Evolutionary conservation across 176 grass and related monocot species (phyloP), one percentile per base, ranked within the genome.

Genomic region (Thinopyrum elongatum): DNA sequence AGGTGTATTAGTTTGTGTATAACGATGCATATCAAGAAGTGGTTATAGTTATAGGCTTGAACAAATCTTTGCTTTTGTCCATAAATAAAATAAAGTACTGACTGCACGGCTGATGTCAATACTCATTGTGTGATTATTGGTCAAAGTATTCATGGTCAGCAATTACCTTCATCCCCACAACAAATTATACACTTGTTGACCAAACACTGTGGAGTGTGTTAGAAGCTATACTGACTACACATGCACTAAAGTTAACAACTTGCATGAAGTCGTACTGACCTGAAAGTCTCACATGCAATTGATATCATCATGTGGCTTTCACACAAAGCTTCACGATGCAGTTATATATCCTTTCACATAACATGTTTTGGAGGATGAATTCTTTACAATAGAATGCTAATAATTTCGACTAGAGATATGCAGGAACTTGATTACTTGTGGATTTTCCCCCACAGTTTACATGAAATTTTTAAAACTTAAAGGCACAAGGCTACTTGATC

Each of bases 221-320:
- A 83, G 26, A 70, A 83, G 84, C 80, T 74, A 87, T 79, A 59
- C 80, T 74, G 79, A 68, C 26, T 51, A 51, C 80, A 71, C 51
- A 79, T 84, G 76, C 61, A 87, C 67, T 47, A 84, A 90, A 84
- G 80, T 76, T 84, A 87, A 63, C 81, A 87, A 19, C 74, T 49
- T 27, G 65, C 3, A 79, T 47, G 13, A 3, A 47, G n/a, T 47
- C 0, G 46, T 47, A 42, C 46, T 17, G 67, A 23, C 44, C 21
- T 47, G 8, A 67, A 36, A 80, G 89, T 84, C 66, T 59, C n/a
- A 6, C 19, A 69, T 84, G 80, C 29, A 80, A 80, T 87, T 69
- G 76, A 87, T 84, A 83, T 65, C 26, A 80, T 74, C 42, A 75
- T 39, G 23, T 86, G 64, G 25, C 72, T 90, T 79, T 81, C 61